Percentiles rank a stretch among this genome's conserved stretches.
These are phyloP conservation scores for Boletus nobilissimus DNA, from an alignment of 1,284 basidiomycete species.

Conservation along the genomic window DNA sequence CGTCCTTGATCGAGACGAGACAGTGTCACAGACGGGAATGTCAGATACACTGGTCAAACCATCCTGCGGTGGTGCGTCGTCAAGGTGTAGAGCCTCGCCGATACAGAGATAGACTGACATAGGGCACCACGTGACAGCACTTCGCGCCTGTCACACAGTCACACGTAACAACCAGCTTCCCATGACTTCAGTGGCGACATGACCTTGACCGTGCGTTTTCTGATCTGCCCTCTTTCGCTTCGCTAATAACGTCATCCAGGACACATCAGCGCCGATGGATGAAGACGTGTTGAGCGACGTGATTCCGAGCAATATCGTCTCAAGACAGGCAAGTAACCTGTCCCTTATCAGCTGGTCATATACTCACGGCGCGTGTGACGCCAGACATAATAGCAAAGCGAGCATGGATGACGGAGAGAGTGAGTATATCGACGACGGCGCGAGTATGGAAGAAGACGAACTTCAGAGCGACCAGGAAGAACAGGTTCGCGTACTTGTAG, in stretches of 20 bases:
- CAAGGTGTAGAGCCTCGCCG: too few species aligned
- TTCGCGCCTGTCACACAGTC: constrained; percentile 37
- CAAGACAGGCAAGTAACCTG: constrained; percentile 68
- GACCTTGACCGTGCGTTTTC: constrained; percentile 35
- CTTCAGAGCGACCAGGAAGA: constrained; percentile 68
- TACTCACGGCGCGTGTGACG: constrained; percentile 28
- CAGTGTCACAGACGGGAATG: background rate
- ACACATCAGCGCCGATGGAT: constrained; percentile 53
- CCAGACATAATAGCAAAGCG: constrained; percentile 63
- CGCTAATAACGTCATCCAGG: constrained; percentile 25
- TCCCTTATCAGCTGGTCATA: background rate
- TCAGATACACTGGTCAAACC: too few species aligned
- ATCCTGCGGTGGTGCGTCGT: background rate
- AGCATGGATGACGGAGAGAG: constrained; percentile 72
- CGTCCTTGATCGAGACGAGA: background rate
- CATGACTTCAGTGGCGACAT: too few species aligned
- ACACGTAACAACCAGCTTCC: constrained; percentile 27
- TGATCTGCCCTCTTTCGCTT: background rate
- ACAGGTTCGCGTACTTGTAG: constrained; percentile 44
- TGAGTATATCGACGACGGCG: constrained; percentile 64
- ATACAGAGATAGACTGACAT: background rate
- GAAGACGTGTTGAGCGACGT: constrained; percentile 85
- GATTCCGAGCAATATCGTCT: constrained; percentile 84
- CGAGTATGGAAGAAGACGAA: constrained; percentile 68
- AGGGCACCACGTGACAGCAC: constrained; percentile 31